Conservation (phyloP, 2,329 filamentous ascomycete species). For the Neofusicoccum cordaticola region DNA sequence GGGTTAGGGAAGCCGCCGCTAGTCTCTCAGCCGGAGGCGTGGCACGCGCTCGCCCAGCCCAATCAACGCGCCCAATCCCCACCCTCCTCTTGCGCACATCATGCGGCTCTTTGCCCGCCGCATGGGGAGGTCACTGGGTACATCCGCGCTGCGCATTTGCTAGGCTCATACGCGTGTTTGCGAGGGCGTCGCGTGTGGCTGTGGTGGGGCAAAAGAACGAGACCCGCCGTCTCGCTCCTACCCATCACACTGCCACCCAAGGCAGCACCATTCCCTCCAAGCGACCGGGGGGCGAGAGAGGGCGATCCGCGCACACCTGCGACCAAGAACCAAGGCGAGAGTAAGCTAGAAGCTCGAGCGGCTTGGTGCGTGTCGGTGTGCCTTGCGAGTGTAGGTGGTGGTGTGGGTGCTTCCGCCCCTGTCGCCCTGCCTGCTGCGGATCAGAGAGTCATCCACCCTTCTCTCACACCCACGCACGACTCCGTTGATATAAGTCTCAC, state of each 20-base stretch:
- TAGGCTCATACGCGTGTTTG: background rate
- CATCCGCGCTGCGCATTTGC: background rate
- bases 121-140: slow-evolving; percentile 8
- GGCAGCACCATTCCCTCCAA: background rate
- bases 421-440: background rate
- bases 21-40: no score
- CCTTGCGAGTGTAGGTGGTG: background rate
- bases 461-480: background rate
- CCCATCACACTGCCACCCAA: no score
- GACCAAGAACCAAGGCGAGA: no score
- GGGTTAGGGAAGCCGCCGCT: no score
- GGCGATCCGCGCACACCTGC: background rate
- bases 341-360: no score
- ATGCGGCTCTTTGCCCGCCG: background rate
- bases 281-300: background rate
- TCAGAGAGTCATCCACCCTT: background rate
- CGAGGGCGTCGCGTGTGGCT: background rate
- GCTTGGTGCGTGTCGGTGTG: background rate
- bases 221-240: no score
- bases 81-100: background rate
- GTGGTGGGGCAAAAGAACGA: background rate
- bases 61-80: background rate
- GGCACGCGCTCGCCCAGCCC: background rate
- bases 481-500: background rate
- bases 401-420: background rate